Evolutionary conservation across 2,329 filamentous ascomycete species (phyloP).

Genomic region (Phyllosticta paracitricarpa): DNA sequence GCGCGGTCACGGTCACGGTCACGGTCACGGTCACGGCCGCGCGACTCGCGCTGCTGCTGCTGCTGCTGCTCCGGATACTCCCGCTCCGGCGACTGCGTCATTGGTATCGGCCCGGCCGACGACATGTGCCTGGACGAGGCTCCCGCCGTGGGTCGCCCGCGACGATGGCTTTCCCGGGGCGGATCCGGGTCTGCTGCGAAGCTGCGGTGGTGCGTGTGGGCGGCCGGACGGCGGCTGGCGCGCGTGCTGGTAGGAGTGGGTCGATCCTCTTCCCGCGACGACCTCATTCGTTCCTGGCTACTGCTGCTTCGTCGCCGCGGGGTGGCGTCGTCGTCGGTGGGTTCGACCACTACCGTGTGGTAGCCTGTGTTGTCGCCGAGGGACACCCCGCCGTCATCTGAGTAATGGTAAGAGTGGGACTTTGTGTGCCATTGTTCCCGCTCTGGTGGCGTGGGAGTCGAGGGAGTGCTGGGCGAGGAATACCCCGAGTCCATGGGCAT

Average conservation of each 20-base stretch:
- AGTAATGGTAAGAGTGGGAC: conserved; percentile 18
- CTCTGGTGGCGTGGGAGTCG: conserved; percentile 18
- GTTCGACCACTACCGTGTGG: conserved; percentile 25
- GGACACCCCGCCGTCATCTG: conserved; percentile 14
- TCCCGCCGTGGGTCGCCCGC: neutral
- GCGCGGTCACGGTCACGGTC: neutral
- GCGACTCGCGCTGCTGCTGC: neutral
- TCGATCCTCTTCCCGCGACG: neutral
- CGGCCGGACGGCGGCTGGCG: neutral
- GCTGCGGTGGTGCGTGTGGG: neutral
- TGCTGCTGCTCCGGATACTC: neutral
- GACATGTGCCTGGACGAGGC: neutral
- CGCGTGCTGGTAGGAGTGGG: neutral
- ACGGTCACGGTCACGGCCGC: neutral
- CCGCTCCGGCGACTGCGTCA: neutral
- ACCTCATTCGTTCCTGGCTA: neutral
- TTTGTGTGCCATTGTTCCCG: conserved; percentile 15
- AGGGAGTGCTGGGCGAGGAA: conserved; percentile 17
- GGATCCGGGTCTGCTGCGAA: neutral
- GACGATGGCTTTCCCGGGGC: neutral
- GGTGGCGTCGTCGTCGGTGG: conserved; percentile 9
- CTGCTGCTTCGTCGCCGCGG: neutral
- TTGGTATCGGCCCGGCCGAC: neutral
- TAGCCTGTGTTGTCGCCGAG: conserved; percentile 13
- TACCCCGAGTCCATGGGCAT: conserved; percentile 14